Evolutionary conservation across 116 monocot genomes (phyloP).

Genomic region (Cymodocea nodosa): DNA sequence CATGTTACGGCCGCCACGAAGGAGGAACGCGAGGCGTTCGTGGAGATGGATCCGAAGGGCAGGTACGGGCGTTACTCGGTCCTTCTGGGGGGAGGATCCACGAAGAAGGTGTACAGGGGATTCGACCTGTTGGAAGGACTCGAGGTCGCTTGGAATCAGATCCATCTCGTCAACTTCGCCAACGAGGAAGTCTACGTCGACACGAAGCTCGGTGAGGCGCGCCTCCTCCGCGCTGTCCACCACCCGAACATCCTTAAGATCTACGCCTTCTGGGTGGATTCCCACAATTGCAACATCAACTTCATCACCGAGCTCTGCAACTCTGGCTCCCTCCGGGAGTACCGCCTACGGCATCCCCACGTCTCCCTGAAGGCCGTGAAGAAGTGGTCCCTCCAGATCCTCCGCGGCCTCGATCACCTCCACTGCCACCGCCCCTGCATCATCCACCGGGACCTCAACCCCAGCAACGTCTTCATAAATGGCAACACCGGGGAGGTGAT

Average conservation of each 20-base stretch:
- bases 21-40: conserved; percentile 12
- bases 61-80: conserved; percentile 28
- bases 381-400: conserved; percentile 80
- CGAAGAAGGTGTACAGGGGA: conserved; percentile 33
- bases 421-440: conserved; percentile 75
- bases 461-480: conserved; percentile 88
- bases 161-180: conserved; percentile 26
- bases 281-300: conserved; percentile 33
- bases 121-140: conserved; percentile 31
- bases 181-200: conserved; percentile 26
- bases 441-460: conserved; percentile 88
- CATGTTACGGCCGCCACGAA: too few species aligned
- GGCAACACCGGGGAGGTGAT: conserved; percentile 54
- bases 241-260: conserved; percentile 60
- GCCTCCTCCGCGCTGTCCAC: conserved; percentile 40
- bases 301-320: conserved; percentile 93
- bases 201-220: conserved; percentile 55
- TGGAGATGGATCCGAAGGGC: conserved; percentile 28
- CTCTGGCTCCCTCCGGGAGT: conserved; percentile 65
- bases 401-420: conserved; percentile 60
- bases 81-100: conserved; percentile 20
- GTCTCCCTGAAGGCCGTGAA: conserved; percentile 69
- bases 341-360: conserved; percentile 41
- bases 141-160: conserved; percentile 53
- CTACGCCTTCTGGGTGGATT: conserved; percentile 43